Percentiles rank a stretch among this genome's conserved stretches.
Evolutionary conservation across 352 stramenopile genomes (phyloP).

Genomic region (Phytophthora megakarya): DNA sequence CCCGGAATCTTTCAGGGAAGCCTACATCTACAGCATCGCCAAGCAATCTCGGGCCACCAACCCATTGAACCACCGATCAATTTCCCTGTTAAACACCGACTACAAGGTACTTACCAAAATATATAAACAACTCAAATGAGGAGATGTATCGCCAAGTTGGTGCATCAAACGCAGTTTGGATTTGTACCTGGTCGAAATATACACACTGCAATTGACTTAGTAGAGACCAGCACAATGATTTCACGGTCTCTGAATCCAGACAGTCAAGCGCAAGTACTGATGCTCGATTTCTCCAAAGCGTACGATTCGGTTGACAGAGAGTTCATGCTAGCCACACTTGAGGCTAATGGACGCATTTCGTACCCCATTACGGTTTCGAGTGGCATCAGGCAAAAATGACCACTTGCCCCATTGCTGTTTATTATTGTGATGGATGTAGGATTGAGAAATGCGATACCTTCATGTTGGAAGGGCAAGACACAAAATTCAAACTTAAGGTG

Average conservation of each 20-base stretch:
- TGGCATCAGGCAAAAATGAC: not conserved
- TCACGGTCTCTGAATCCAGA: too few relatives aligned
- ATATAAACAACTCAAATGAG: not conserved
- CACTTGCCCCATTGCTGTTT: not conserved
- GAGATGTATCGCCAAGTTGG: too few relatives aligned
- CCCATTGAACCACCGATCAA: not conserved
- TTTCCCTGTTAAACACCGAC: not conserved
- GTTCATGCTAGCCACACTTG: not conserved
- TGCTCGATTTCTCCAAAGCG: not conserved
- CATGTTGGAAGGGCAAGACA: too few relatives aligned
- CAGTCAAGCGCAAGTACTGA: not conserved
- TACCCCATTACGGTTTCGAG: too few relatives aligned
- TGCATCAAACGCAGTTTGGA: not conserved
- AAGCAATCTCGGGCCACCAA: not conserved
- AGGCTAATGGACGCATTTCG: not conserved
- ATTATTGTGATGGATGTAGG: not conserved
- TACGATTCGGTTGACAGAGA: not conserved
- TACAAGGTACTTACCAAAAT: not conserved
- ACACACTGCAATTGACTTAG: not conserved
- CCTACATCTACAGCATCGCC: not conserved
- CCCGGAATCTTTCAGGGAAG: not conserved
- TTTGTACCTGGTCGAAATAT: not conserved
- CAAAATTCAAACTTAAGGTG: not conserved
- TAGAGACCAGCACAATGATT: too few relatives aligned
- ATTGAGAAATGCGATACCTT: too few relatives aligned